A percentile compares a stretch with the other conserved stretches of the same genome.
phyloP scores from a whole-genome alignment of 441 rosid species.

The Metrosideros polymorpha region DNA sequence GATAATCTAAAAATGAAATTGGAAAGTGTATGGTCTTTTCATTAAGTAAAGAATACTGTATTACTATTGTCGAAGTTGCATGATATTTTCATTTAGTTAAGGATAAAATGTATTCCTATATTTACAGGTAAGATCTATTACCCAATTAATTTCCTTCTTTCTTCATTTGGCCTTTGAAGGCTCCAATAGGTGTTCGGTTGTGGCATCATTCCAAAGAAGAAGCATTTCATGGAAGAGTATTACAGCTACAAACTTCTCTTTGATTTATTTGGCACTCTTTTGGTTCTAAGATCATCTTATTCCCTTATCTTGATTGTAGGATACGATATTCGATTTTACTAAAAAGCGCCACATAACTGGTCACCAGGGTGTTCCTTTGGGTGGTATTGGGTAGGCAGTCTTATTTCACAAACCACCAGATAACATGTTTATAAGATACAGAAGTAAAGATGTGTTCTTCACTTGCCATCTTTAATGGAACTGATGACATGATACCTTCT shows the following conservation, averaged over 20 bases:
- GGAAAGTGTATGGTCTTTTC: neutral
- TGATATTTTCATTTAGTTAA: neutral
- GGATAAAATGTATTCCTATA: neutral
- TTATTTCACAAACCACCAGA: neutral
- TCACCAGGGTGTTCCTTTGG: conserved; percentile 79
- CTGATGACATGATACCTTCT: neutral
- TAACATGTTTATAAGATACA: neutral
- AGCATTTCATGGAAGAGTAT: conserved; percentile 70
- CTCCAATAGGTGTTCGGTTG: conserved; percentile 55
- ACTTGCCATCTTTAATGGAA: neutral
- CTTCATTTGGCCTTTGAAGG: conserved; percentile 21
- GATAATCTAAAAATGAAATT: neutral
- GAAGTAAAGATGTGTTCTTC: neutral
- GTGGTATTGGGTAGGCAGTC: conserved; percentile 75
- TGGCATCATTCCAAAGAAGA: conserved; percentile 48
- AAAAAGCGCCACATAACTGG: conserved; percentile 47
- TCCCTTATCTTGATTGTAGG: conserved; percentile 20
- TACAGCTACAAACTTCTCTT: neutral
- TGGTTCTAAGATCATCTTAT: neutral
- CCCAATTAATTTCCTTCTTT: neutral
- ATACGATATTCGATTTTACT: conserved; percentile 46
- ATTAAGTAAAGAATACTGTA: neutral
- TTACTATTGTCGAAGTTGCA: neutral
- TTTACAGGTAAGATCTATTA: neutral
- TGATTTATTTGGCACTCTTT: neutral